These are phyloP conservation scores for Lentinula edodes DNA, from an alignment of 768 basidiomycete genomes.

Conservation along the genomic window DNA sequence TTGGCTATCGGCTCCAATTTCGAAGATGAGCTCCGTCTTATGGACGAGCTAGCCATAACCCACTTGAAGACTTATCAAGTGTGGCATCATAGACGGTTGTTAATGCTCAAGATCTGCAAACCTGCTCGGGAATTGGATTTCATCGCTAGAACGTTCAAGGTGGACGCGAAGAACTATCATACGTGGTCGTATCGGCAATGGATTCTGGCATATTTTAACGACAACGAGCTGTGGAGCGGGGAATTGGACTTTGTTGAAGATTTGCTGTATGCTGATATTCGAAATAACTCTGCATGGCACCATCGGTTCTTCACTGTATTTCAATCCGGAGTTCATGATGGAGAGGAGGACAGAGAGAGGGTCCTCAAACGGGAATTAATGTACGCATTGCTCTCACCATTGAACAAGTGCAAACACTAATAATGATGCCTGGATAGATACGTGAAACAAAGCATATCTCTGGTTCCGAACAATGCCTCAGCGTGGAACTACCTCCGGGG, in stretches of 20 bases:
- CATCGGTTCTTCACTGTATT: constrained; percentile 89
- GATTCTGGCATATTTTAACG: constrained; percentile 81
- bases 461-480: constrained; percentile 89
- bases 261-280: constrained; percentile 68
- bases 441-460: constrained; percentile 74
- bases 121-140: constrained; percentile 73
- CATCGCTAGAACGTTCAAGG: constrained; percentile 62
- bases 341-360: constrained; percentile 56
- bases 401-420: not conserved
- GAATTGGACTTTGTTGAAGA: constrained; percentile 74
- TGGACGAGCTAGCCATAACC: constrained; percentile 81
- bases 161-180: constrained; percentile 95
- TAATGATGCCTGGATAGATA: constrained; percentile 40
- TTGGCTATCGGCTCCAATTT: constrained; percentile 62
- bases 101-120: constrained; percentile 51
- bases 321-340: constrained; percentile 53
- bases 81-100: constrained; percentile 87
- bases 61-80: constrained; percentile 97
- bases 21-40: constrained; percentile 71
- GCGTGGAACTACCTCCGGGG: constrained; percentile 98
- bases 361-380: constrained; percentile 65
- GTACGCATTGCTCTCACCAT: constrained; percentile 40
- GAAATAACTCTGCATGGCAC: constrained; percentile 99
- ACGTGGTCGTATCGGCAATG: constrained; percentile 99
- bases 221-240: constrained; percentile 60